A percentile compares a stretch with the other conserved stretches of the same genome.
These are phyloP conservation scores for Umbelopsis sp. DNA, from an alignment of 192 early-diverging fungal genomes.

Conservation along the genomic window DNA sequence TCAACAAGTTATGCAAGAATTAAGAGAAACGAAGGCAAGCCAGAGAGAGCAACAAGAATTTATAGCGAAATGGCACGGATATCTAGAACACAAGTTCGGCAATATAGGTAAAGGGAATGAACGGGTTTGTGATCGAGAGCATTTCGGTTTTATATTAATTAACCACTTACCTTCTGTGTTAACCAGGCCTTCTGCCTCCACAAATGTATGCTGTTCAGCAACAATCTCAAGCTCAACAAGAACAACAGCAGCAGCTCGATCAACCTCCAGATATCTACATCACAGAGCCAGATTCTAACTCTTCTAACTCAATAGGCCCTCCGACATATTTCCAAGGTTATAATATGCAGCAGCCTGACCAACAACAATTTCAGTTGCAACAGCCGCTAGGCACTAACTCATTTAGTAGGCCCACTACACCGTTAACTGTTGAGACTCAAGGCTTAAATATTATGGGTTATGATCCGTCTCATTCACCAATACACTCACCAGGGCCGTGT, in stretches of 20 bases:
- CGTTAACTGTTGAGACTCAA: slow-evolving; percentile 14
- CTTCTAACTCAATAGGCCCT: neutral
- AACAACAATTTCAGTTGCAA: neutral
- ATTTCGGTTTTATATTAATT: too few species aligned
- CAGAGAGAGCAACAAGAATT: slow-evolving; percentile 68
- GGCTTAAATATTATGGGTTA: neutral
- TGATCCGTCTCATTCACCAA: slow-evolving; percentile 1
- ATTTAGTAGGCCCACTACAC: neutral
- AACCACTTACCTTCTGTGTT: too few species aligned
- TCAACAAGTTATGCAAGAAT: slow-evolving; percentile 69
- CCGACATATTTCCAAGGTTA: neutral
- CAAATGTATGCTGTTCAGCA: too few species aligned
- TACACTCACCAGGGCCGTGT: neutral
- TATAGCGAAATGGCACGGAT: slow-evolving; percentile 68
- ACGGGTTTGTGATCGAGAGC: too few species aligned
- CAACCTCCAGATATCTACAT: slow-evolving; percentile 54
- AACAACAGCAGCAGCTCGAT: slow-evolving; percentile 22
- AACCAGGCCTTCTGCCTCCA: too few species aligned
- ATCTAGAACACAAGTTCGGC: slow-evolving; percentile 49
- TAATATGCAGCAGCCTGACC: neutral
- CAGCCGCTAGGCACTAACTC: neutral
- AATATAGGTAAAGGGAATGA: slow-evolving; percentile 12
- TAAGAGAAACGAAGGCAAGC: slow-evolving; percentile 72
- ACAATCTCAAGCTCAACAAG: neutral
- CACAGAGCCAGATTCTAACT: slow-evolving; percentile 47